Conservation (phyloP, 495 filamentous ascomycete species). For the Penicillium riverlandense region DNA sequence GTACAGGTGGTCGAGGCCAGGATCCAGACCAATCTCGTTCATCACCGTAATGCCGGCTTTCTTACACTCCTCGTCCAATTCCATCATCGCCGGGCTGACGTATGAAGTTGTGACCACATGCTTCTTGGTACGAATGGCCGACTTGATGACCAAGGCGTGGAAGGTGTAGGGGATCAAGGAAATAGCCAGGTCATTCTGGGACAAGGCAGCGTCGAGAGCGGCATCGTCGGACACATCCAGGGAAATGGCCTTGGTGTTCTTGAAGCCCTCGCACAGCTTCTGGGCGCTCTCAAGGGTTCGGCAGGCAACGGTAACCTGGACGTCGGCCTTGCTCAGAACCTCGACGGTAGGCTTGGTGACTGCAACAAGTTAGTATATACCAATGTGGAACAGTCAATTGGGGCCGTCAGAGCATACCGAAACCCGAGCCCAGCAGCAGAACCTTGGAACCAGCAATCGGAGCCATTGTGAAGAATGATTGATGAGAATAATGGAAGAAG, state of each 20-base stretch:
- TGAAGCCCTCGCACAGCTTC: conserved; percentile 64
- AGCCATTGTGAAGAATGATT: too few relatives aligned
- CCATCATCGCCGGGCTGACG: conserved; percentile 85
- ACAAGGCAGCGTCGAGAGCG: conserved; percentile 72
- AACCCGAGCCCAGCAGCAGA: conserved; percentile 70
- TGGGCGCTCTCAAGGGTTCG: conserved; percentile 71
- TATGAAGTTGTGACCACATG: conserved; percentile 97
- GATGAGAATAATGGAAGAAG: too few relatives aligned
- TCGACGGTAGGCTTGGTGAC: conserved; percentile 74
- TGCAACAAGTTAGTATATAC: conserved; percentile 10
- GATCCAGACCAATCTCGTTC: conserved; percentile 88
- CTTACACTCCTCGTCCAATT: conserved; percentile 76
- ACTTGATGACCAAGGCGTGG: conserved; percentile 86
- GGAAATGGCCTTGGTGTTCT: conserved; percentile 64
- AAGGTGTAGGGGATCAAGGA: conserved; percentile 88
- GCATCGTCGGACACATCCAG: conserved; percentile 71
- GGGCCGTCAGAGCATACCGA: conserved; percentile 36
- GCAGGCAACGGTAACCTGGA: conserved; percentile 80
- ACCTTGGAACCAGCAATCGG: conserved; percentile 46
- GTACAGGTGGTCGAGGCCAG: conserved; percentile 70
- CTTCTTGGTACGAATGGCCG: conserved; percentile 88
- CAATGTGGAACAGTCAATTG: conserved; percentile 2
- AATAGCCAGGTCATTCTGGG: conserved; percentile 72
- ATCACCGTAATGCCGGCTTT: conserved; percentile 93
- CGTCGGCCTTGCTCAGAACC: conserved; percentile 64